Conservation (phyloP, 192 early-diverging fungal genomes). For the Entrophospora sp. region DNA sequence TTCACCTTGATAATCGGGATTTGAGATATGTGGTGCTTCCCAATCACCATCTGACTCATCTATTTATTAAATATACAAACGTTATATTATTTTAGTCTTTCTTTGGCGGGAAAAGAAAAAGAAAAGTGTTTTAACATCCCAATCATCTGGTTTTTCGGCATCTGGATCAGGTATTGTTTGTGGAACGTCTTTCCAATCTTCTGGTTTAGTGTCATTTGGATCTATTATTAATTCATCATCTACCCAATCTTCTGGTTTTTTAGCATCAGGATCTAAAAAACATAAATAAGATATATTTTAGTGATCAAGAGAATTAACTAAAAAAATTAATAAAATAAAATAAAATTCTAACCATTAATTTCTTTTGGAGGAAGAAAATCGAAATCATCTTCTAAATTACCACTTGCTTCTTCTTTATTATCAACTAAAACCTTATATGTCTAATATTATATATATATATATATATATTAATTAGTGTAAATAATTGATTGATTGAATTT, state of each 20-base stretch:
- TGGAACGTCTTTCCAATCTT: constrained; percentile 82
- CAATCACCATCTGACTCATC: constrained; percentile 94
- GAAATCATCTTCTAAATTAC: constrained; percentile 71
- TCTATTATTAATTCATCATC: constrained; percentile 71
- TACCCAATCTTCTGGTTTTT: constrained; percentile 89
- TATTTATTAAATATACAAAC: neutral
- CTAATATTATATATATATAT: constrained; percentile 29
- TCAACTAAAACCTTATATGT: constrained; percentile 46
- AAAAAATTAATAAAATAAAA: neutral
- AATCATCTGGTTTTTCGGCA: constrained; percentile 81
- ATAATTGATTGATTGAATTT: constrained; percentile 39
- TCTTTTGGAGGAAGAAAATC: constrained; percentile 73
- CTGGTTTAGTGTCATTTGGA: constrained; percentile 77
- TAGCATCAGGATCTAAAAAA: constrained; percentile 47
- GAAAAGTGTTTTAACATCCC: constrained; percentile 49
- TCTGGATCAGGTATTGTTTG: constrained; percentile 76
- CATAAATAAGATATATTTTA: neutral
- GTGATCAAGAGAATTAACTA: neutral
- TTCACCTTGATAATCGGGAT: constrained; percentile 80
- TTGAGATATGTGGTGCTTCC: constrained; percentile 78
- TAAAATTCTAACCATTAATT: constrained; percentile 31
- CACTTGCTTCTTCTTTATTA: constrained; percentile 68
- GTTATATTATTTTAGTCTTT: neutral
- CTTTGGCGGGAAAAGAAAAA: neutral
- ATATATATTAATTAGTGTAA: constrained; percentile 43